Base-by-base conservation (phyloP, 306 rosid genomes). In the Casuarina cunninghamiana region DNA sequence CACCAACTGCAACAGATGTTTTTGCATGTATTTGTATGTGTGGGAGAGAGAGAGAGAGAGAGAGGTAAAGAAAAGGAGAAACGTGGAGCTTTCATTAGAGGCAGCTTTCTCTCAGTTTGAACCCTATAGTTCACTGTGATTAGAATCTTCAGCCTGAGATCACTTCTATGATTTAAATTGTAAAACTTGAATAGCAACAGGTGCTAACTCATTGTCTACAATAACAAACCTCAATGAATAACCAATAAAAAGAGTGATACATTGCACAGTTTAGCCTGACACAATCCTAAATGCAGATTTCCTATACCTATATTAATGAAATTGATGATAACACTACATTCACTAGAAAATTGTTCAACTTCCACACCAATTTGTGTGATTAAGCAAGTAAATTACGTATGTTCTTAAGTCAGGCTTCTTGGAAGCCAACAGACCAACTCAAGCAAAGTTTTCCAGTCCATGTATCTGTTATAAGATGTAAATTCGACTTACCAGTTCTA, bases 401-500 rank as follows among this genome's bases (percentile, higher is more conserved):
- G 16, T 3, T 66, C 46, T 17, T 38, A 38, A 39, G 48, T 41
- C n/a, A 16, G 15, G 41, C 45, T 66, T 66, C 71, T 42, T 42
- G 50, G 37, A 66, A 42, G 71, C 17, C 10, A 16, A 19, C 45
- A 37, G 6, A 62, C 5, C 6, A 8, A 12, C 49, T 17, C 16
- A 0, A 3, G 19, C 43, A 66, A 65, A 16, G 6, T 3, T 26
- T 42, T 8, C 71, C 1, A 13, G 44, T 49, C 5, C 50, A n/a
- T 8, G 26, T 10, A 8, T 66, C 42, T 7, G 65, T 63, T 26
- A 81, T 60, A 53, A 63, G 15, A 61, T 38, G 58, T 3, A 53
- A 44, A 44, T 32, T 38, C 39, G 46, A 82, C 87, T 62, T 80
- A 95, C 99, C 97, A 62, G 98, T 93, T 83, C 91, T 93, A 84